Conservation (phyloP, 306 rosid species). For the Trifolium subterraneum region DNA sequence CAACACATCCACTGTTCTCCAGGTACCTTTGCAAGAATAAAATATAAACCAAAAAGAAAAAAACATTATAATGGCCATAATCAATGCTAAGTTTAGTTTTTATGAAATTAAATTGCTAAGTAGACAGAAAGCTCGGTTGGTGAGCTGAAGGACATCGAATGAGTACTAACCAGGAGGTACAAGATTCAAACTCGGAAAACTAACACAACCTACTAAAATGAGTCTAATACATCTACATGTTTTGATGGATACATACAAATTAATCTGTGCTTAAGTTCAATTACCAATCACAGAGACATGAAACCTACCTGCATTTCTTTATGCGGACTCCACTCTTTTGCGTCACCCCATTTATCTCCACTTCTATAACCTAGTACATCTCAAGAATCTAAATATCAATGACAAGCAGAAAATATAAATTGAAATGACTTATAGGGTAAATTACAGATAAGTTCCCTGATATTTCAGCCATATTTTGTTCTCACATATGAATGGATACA, state of each 20-base stretch:
- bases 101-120: background rate
- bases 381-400: conserved; percentile 39
- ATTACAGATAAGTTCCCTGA: background rate
- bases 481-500: background rate
- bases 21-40: conserved; percentile 63
- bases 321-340: conserved; percentile 92
- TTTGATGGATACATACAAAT: no score
- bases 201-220: background rate
- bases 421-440: background rate
- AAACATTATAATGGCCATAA: conserved; percentile 8
- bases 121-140: background rate
- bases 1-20: conserved; percentile 95
- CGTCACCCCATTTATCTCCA: conserved; percentile 84
- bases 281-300: conserved; percentile 13
- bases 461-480: conserved; percentile 23
- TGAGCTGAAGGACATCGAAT: background rate
- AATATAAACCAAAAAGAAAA: background rate
- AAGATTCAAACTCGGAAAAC: background rate
- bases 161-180: background rate
- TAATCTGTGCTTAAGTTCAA: no score
- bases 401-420: conserved; percentile 7
- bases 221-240: no score
- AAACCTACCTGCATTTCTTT: conserved; percentile 86
- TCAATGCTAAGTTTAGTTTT: background rate
- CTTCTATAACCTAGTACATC: conserved; percentile 77